Conservation (phyloP, 495 filamentous ascomycete genomes). For the Hyaloscypha finlandica region DNA sequence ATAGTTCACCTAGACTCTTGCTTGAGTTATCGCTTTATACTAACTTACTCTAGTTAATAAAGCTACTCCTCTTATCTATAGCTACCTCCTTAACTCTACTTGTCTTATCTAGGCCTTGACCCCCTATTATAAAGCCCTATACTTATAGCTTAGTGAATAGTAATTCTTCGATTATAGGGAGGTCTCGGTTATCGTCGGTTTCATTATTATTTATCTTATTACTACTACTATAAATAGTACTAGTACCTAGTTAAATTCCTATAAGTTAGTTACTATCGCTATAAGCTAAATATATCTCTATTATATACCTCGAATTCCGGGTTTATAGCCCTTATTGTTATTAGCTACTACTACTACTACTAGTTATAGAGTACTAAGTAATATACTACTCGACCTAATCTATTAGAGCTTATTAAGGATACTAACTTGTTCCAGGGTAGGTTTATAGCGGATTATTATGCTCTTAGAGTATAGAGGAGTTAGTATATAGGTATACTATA, state of each 20-base stretch:
- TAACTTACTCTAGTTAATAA: conserved; percentile 5
- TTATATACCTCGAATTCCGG: conserved; percentile 24
- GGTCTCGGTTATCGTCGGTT: conserved; percentile 18
- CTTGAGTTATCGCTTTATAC: conserved; percentile 12
- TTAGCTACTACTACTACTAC: conserved; percentile 11
- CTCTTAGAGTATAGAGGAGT: conserved; percentile 18
- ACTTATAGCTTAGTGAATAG: conserved; percentile 20
- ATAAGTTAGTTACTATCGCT: conserved; percentile 19
- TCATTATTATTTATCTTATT: conserved; percentile 14
- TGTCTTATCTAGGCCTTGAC: conserved; percentile 1
- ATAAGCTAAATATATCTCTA: conserved; percentile 18
- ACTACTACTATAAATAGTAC: conserved; percentile 5
- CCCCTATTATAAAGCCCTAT: conserved; percentile 17
- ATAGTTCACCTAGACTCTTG: conserved; percentile 9
- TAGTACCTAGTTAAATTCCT: conserved; percentile 2
- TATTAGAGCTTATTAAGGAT: conserved; percentile 15
- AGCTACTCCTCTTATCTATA: conserved; percentile 22
- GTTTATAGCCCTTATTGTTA: conserved; percentile 7
- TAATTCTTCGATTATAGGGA: conserved; percentile 25
- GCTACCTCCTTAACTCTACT: conserved; percentile 14
- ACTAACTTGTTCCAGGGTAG: conserved; percentile 12
- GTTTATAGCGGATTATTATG: conserved; percentile 13
- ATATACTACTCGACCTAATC: conserved; percentile 3
- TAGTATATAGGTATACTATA: conserved; percentile 16
- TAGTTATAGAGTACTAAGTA: conserved; percentile 13